These are phyloP conservation scores for Linnemannia elongata DNA, from an alignment of 192 early-diverging fungal genomes.

Conservation along the genomic window DNA sequence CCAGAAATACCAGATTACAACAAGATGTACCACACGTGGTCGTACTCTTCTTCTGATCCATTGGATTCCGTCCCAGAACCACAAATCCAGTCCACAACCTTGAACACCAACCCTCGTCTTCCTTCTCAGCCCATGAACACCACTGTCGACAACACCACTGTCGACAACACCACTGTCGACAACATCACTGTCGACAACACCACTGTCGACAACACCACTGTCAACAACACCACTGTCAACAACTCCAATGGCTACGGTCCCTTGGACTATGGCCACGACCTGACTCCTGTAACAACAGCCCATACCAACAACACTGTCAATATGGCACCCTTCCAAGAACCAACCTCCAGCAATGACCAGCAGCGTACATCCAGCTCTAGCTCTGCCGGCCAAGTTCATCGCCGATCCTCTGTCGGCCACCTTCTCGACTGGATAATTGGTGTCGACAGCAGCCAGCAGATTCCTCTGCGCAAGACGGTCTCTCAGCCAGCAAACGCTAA, in stretches of 20 bases:
- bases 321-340: constrained; percentile 18
- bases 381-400: background rate
- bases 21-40: constrained; percentile 17
- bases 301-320: background rate
- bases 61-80: background rate
- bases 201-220: background rate
- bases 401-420: background rate
- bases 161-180: background rate
- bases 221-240: background rate
- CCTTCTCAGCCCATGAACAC: background rate
- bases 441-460: background rate
- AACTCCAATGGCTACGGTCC: constrained; percentile 17
- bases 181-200: background rate
- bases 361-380: background rate
- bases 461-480: background rate
- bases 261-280: constrained; percentile 12
- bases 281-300: background rate
- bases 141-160: background rate
- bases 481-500: background rate
- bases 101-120: background rate
- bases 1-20: constrained; percentile 25
- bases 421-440: background rate
- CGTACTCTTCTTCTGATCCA: background rate
- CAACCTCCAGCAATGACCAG: background rate
- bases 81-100: background rate